Conservation (phyloP, 2,329 filamentous ascomycete genomes). For the Colletotrichum nymphaeae region DNA sequence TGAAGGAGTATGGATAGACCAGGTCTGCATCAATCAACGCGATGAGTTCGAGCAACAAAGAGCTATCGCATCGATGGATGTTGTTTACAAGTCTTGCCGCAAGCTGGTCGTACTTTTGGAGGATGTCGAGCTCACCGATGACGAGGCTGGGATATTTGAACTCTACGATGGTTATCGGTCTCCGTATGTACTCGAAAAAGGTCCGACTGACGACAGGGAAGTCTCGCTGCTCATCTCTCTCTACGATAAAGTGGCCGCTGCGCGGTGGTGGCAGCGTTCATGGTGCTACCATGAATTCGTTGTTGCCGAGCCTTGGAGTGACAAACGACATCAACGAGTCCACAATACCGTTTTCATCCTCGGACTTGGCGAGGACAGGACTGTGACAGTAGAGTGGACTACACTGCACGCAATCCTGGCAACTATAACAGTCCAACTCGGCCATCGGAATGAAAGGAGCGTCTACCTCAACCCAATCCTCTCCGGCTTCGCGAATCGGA, state of each 20-base stretch:
- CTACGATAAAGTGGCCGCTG: constrained; percentile 12
- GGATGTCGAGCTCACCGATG: constrained; percentile 11
- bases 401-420: constrained; percentile 1
- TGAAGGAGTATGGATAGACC: constrained; percentile 48
- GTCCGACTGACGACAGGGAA: background rate
- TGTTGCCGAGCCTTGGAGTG: constrained; percentile 19
- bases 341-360: constrained; percentile 24
- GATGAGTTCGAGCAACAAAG: constrained; percentile 44
- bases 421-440: background rate
- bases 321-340: constrained; percentile 1
- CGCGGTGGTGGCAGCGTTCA: constrained; percentile 27
- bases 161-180: background rate
- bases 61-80: constrained; percentile 21
- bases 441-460: background rate
- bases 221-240: background rate
- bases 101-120: constrained; percentile 18
- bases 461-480: constrained; percentile 12
- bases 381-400: background rate
- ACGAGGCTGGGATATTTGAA: background rate
- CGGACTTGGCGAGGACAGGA: background rate
- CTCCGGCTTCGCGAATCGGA: constrained; percentile 13
- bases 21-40: constrained; percentile 53
- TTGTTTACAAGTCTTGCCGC: constrained; percentile 17
- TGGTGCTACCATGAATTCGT: constrained; percentile 29
- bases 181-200: background rate